Percentiles rank a stretch among this genome's conserved stretches.
Conservation (phyloP, 225 moss, liverwort and hornwort species). For the Bryum argenteum region DNA sequence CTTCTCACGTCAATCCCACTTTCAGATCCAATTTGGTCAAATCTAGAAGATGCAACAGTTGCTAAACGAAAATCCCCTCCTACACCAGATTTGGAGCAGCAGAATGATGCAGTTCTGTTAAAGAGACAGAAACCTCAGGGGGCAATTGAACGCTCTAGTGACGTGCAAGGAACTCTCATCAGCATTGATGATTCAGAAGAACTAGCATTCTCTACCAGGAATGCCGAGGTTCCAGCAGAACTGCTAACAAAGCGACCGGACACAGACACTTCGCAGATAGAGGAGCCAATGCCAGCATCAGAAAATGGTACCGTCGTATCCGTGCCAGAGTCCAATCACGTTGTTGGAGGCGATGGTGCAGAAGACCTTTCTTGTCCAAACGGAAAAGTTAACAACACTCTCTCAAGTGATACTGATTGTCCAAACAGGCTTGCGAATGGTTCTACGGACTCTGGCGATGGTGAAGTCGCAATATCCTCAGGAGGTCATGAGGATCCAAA, state of each 20-base stretch:
- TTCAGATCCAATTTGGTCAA: slow-evolving; percentile 82
- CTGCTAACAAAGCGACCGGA: slow-evolving; percentile 22
- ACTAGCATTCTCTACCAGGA: slow-evolving; percentile 9
- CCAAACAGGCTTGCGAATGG: slow-evolving; percentile 21
- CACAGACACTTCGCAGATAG: slow-evolving; percentile 28
- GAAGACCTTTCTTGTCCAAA: slow-evolving; percentile 33
- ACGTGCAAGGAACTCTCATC: slow-evolving; percentile 35
- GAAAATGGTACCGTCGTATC: slow-evolving; percentile 28
- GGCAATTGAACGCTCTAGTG: slow-evolving; percentile 41
- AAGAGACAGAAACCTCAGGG: slow-evolving; percentile 74
- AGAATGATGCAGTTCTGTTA: slow-evolving; percentile 43
- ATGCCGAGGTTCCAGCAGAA: slow-evolving; percentile 28
- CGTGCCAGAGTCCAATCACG: slow-evolving; percentile 22
- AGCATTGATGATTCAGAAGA: slow-evolving; percentile 37
- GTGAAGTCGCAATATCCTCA: slow-evolving; percentile 29
- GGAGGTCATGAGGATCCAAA: slow-evolving; percentile 32
- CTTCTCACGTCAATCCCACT: slow-evolving; percentile 62
- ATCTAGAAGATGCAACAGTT: slow-evolving; percentile 63
- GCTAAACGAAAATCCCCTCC: slow-evolving; percentile 69
- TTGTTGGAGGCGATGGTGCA: slow-evolving; percentile 26
- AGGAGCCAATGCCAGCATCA: slow-evolving; percentile 26
- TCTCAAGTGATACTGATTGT: slow-evolving; percentile 20
- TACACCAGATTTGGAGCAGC: slow-evolving; percentile 45
- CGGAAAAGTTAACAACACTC: slow-evolving; percentile 23
- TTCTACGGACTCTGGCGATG: slow-evolving; percentile 21